Conservation (phyloP, 73 alveolate genomes). For the Tetrahymena borealis region DNA sequence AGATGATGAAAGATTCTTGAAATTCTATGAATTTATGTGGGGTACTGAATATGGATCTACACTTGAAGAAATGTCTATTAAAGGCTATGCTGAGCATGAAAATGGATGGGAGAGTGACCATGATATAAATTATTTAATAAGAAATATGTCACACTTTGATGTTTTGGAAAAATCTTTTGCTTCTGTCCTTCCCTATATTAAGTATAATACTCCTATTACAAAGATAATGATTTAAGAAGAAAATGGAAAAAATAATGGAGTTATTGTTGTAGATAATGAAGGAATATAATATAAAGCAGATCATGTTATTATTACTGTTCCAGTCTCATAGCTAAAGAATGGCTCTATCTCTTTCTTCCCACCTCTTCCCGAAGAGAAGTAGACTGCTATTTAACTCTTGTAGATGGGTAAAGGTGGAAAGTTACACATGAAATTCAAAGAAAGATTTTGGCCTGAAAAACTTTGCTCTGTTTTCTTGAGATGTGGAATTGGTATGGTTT, state of each 20-base stretch:
- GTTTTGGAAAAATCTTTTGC: background rate
- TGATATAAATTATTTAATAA: background rate
- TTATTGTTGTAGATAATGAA: background rate
- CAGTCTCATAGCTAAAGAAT: background rate
- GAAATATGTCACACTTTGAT: background rate
- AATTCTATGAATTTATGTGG: background rate
- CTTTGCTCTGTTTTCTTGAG: background rate
- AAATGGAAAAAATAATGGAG: background rate
- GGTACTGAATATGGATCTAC: background rate
- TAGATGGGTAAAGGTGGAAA: background rate
- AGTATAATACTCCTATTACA: background rate
- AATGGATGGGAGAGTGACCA: background rate
- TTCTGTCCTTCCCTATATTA: background rate
- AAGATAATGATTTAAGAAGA: background rate
- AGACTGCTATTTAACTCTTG: background rate
- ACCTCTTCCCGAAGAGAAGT: background rate
- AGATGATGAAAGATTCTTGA: background rate
- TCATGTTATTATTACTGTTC: background rate
- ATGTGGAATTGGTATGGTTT: background rate
- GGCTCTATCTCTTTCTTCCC: background rate
- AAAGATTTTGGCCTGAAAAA: background rate
- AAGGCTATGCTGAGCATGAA: background rate
- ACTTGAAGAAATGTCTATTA: background rate
- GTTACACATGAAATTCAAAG: background rate
- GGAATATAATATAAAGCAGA: background rate